Evolutionary conservation across 768 basidiomycete species (phyloP), one percentile per base, ranked within the genome.

Genomic region (Termitomyces eurrhizus): DNA sequence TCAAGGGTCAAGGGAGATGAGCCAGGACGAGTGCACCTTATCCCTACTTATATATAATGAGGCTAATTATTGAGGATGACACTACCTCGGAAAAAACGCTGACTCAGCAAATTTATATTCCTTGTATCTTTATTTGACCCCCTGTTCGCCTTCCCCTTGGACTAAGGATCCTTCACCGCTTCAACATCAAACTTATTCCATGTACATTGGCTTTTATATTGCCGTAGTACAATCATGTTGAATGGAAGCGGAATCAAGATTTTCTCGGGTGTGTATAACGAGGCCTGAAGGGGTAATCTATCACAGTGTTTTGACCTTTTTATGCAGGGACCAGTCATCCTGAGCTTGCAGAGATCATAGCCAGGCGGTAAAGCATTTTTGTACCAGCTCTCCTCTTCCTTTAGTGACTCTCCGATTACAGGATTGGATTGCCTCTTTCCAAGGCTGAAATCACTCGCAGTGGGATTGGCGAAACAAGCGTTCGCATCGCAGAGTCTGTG

Each of bases 401-500:
- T 65, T 66, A 61, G 7, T 54, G 18, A 37, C 12, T 64, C 35
- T 56, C 61, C 55, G 51, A 45, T 60, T 70, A 59, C 77, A 95
- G 95, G 60, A 90, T 98, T 68, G 96, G 96, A 41, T 78, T 98
- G 54, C 84, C 91, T 45, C 82, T 98, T 59, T 90, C 92, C 57
- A 90, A 89, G 64, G 93, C 93, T 21, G 89, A 93, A 67, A 87
- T 97, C 58, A 88, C 89, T 57, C 87, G 88, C 67, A 94, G 92
- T 71, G 88, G 92, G 26, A 90, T 94, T 62, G 93, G 95, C 58
- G 96, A 98, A 78, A 93, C 92, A 52, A 85, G 85, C 68, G 93
- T 98, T 55, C 89, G 90, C 65, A 93, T 99, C 72, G 83, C 85
- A 65, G 95, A 98, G 76, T 95, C 92, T 49, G 96, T 99, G 39